A percentile compares a stretch with the other conserved stretches of the same genome.
Evolutionary conservation across 202 grass and related monocot genomes (phyloP).

Genomic region (Schoenoplectus triqueter): DNA sequence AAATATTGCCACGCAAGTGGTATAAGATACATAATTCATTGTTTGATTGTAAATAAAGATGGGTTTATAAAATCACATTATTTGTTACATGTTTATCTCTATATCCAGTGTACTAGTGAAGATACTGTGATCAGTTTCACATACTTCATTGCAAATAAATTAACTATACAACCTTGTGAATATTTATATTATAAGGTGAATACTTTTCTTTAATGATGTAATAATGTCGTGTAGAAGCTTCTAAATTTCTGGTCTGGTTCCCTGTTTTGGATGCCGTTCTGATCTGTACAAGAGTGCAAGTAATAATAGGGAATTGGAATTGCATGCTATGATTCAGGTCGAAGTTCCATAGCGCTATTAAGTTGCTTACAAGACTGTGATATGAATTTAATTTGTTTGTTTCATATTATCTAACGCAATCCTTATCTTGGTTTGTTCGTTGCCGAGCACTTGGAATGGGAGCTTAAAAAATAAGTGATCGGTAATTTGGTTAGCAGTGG

Average conservation of each 20-base stretch:
- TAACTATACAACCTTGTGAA: not conserved
- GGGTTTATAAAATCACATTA: not conserved
- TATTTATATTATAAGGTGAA: conserved; percentile 12
- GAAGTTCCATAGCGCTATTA: too few species aligned
- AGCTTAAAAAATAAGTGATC: not conserved
- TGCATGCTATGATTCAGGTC: too few species aligned
- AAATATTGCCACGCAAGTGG: conserved; percentile 48
- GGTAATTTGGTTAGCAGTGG: conserved; percentile 1
- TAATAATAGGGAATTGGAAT: not conserved
- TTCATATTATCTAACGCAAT: too few species aligned
- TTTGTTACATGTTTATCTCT: not conserved
- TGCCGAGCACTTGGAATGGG: not conserved
- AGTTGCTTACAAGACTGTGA: too few species aligned
- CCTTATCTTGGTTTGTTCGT: too few species aligned
- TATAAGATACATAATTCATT: conserved; percentile 40
- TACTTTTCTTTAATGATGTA: not conserved
- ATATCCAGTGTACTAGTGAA: not conserved
- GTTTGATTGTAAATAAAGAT: not conserved
- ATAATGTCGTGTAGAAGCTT: not conserved
- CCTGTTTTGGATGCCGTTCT: not conserved
- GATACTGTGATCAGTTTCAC: conserved; percentile 4
- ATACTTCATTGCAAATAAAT: conserved; percentile 18
- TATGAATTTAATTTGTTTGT: too few species aligned
- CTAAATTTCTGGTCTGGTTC: not conserved
- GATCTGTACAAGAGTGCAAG: not conserved